Evolutionary conservation across 2,329 filamentous ascomycete genomes (phyloP).

Genomic region (Fusarium vanettenii): DNA sequence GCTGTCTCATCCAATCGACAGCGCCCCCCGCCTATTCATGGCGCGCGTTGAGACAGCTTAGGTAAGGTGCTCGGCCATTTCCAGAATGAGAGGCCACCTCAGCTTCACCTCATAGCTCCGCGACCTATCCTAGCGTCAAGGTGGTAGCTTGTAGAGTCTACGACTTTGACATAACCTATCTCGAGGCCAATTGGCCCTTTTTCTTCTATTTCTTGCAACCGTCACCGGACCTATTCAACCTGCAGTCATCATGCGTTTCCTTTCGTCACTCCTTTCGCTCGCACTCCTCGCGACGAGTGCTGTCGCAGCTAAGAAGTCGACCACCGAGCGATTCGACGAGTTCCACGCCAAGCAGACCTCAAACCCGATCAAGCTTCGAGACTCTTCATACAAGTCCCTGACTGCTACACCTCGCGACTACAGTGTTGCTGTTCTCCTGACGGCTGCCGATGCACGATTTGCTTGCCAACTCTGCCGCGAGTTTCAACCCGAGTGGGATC

Average conservation of each 20-base stretch:
- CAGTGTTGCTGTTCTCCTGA: slow-evolving; percentile 83
- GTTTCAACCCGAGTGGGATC: slow-evolving; percentile 94
- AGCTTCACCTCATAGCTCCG: slow-evolving; percentile 46
- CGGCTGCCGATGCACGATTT: slow-evolving; percentile 84
- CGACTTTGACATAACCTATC: slow-evolving; percentile 11
- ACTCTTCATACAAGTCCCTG: slow-evolving; percentile 79
- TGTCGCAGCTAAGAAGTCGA: slow-evolving; percentile 73
- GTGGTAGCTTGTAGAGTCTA: slow-evolving; percentile 27
- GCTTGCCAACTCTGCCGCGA: slow-evolving; percentile 88
- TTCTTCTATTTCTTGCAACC: background rate
- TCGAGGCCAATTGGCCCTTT: slow-evolving; percentile 41
- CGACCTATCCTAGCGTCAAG: slow-evolving; percentile 6
- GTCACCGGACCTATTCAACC: slow-evolving; percentile 1
- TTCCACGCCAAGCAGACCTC: slow-evolving; percentile 76
- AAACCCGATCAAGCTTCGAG: slow-evolving; percentile 81
- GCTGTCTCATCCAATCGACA: slow-evolving; percentile 3
- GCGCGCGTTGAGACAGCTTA: slow-evolving; percentile 27
- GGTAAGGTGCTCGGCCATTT: slow-evolving; percentile 30
- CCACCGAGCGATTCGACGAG: slow-evolving; percentile 74
- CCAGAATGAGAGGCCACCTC: slow-evolving; percentile 49
- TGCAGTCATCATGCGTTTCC: slow-evolving; percentile 72
- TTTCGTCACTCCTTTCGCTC: slow-evolving; percentile 71
- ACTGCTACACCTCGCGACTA: slow-evolving; percentile 86
- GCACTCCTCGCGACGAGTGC: slow-evolving; percentile 71
- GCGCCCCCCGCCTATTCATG: background rate